phyloP scores from a whole-genome alignment of 1,284 basidiomycete genomes.

The Fomes fomentarius region DNA sequence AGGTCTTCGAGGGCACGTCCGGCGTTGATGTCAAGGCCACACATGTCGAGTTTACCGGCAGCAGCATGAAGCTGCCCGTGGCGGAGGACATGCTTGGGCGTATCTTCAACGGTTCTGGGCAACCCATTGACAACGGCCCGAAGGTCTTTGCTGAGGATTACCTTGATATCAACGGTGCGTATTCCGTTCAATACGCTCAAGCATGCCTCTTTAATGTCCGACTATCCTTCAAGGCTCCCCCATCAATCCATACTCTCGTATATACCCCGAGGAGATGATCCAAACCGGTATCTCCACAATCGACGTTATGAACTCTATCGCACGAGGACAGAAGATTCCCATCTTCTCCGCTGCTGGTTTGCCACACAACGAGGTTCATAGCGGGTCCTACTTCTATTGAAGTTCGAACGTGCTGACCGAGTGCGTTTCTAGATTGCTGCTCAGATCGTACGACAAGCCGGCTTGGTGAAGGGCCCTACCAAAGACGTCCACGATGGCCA shows the following conservation, averaged over 20 bases:
- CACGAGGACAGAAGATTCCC: conserved; percentile 99
- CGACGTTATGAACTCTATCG: conserved; percentile 99
- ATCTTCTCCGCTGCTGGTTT: conserved; percentile 99
- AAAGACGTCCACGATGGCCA: conserved; percentile 99
- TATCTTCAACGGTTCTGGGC: conserved; percentile 99
- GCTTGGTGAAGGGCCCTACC: conserved; percentile 92
- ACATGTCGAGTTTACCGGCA: conserved; percentile 97
- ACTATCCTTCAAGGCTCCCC: conserved; percentile 75
- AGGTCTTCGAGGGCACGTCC: conserved; percentile 98
- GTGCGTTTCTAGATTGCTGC: conserved; percentile 83
- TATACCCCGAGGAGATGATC: conserved; percentile 99
- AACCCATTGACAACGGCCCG: conserved; percentile 98
- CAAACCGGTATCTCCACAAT: conserved; percentile 99
- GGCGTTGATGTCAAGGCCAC: conserved; percentile 98
- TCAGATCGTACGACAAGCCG: conserved; percentile 99
- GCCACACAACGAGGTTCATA: conserved; percentile 92
- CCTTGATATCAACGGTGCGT: conserved; percentile 95
- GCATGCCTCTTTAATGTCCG: conserved; percentile 3
- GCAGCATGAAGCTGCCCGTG: conserved; percentile 98
- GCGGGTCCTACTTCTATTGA: conserved; percentile 16
- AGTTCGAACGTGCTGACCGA: conserved; percentile 22
- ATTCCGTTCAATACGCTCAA: conserved; percentile 1
- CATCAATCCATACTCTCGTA: conserved; percentile 98
- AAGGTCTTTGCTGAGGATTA: conserved; percentile 99
- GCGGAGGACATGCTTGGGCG: conserved; percentile 99